Percentiles rank a stretch among this genome's conserved stretches.
Evolutionary conservation across 805 yeast genomes (phyloP).

Genomic region (Zygotorulaspora chibaensis): DNA sequence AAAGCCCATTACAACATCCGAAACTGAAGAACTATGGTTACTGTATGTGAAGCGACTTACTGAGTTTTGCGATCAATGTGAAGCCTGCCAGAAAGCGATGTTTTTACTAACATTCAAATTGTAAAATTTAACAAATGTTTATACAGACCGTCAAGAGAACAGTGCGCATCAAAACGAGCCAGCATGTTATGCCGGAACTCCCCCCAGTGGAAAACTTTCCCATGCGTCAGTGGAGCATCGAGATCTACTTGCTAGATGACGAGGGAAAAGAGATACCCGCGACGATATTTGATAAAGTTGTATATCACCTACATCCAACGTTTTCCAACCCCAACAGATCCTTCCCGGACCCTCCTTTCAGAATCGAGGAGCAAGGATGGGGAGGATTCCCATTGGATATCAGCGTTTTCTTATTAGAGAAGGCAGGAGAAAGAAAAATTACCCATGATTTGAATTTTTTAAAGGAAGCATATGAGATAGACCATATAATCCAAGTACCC

Average conservation of each 20-base stretch:
- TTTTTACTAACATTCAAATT: constrained; percentile 10
- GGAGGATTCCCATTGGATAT: constrained; percentile 93
- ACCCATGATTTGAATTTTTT: constrained; percentile 86
- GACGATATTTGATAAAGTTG: constrained; percentile 81
- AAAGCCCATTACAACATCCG: not conserved
- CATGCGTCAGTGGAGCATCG: constrained; percentile 89
- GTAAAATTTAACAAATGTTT: not conserved
- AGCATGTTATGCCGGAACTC: constrained; percentile 72
- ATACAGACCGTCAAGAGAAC: constrained; percentile 65
- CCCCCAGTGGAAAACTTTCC: constrained; percentile 90
- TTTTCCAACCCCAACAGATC: constrained; percentile 84
- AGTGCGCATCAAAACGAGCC: constrained; percentile 80
- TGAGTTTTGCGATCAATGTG: not conserved
- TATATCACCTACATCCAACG: constrained; percentile 92
- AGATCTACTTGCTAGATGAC: constrained; percentile 67
- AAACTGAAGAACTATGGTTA: constrained; percentile 17
- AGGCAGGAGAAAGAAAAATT: constrained; percentile 81
- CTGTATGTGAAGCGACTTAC: constrained; percentile 19
- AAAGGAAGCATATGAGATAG: constrained; percentile 69
- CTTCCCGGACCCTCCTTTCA: constrained; percentile 78
- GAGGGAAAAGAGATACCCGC: constrained; percentile 85
- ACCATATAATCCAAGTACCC: constrained; percentile 74
- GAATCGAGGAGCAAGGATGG: constrained; percentile 93
- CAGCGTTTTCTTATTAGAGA: constrained; percentile 70
- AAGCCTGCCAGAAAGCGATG: not conserved